Conservation (phyloP, 306 rosid genomes). For the Parietaria judaica region DNA sequence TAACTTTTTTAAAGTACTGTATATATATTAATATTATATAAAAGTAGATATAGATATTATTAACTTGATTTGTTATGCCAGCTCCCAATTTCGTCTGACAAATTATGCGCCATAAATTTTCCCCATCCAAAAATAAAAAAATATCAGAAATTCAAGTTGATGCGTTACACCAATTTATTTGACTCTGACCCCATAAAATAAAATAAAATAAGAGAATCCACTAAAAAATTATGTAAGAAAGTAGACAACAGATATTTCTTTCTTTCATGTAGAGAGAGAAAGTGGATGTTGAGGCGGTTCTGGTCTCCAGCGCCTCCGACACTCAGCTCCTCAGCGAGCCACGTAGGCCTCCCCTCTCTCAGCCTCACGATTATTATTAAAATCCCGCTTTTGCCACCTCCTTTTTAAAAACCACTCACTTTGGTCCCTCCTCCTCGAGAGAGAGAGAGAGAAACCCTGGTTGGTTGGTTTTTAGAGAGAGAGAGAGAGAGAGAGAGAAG, state of each 20-base stretch:
- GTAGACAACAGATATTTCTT: neutral
- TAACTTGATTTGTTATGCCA: too few relatives aligned
- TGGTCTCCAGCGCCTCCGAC: neutral
- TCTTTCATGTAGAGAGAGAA: too few relatives aligned
- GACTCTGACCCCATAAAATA: neutral
- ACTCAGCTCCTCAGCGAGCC: neutral
- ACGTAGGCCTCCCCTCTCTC: neutral
- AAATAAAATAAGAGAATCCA: too few relatives aligned
- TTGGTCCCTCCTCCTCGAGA: neutral
- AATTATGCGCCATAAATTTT: too few relatives aligned
- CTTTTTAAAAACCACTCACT: neutral
- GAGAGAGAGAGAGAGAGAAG: slow-evolving; percentile 2
- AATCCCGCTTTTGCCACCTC: neutral
- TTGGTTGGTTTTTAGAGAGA: neutral
- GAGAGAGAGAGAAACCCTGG: slow-evolving; percentile 4
- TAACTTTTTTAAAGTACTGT: too few relatives aligned
- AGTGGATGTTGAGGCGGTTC: neutral
- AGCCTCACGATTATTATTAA: neutral
- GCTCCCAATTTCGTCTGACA: too few relatives aligned
- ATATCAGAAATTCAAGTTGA: too few relatives aligned
- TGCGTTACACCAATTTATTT: neutral
- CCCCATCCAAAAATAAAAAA: too few relatives aligned
- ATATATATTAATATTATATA: too few relatives aligned
- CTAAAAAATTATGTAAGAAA: neutral
- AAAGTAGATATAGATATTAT: too few relatives aligned